phyloP scores from a whole-genome alignment of 495 filamentous ascomycete species.

The Penicillium roqueforti region DNA sequence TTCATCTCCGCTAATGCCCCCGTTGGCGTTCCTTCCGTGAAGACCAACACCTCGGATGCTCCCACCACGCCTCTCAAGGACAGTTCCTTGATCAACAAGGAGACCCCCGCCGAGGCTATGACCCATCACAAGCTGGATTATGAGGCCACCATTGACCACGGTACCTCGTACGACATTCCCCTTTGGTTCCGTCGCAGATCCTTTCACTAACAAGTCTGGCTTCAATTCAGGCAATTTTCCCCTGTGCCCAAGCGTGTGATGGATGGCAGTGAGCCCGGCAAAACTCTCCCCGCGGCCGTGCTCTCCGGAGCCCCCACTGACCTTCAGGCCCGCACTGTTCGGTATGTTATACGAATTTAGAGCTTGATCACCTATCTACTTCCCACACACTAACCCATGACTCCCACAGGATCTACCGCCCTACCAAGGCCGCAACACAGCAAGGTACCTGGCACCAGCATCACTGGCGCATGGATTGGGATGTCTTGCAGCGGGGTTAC shows the following conservation, averaged over 20 bases:
- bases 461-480: slow-evolving; percentile 99
- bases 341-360: slow-evolving; percentile 49
- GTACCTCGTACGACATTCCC: slow-evolving; percentile 63
- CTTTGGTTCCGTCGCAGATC: slow-evolving; percentile 2
- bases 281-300: slow-evolving; percentile 71
- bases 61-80: slow-evolving; percentile 33
- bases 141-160: slow-evolving; percentile 68
- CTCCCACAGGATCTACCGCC: slow-evolving; percentile 72
- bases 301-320: slow-evolving; percentile 92
- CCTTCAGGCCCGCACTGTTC: slow-evolving; percentile 86
- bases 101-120: slow-evolving; percentile 49
- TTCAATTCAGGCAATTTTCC: slow-evolving; percentile 65
- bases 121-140: slow-evolving; percentile 74
- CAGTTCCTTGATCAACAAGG: slow-evolving; percentile 50
- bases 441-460: slow-evolving; percentile 78
- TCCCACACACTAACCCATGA: slow-evolving; percentile 21
- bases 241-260: slow-evolving; percentile 83
- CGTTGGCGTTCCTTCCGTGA: slow-evolving; percentile 29
- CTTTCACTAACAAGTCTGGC: slow-evolving; percentile 22
- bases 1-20: slow-evolving; percentile 28
- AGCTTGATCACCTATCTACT: neutral
- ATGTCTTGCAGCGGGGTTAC: slow-evolving; percentile 79
- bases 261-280: slow-evolving; percentile 82
- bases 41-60: slow-evolving; percentile 41
- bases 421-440: slow-evolving; percentile 88